Evolutionary conservation across 228 moss, liverwort and hornwort genomes (phyloP), one percentile per base, ranked within the genome.

Genomic region (Sphagnum magellanicum): DNA sequence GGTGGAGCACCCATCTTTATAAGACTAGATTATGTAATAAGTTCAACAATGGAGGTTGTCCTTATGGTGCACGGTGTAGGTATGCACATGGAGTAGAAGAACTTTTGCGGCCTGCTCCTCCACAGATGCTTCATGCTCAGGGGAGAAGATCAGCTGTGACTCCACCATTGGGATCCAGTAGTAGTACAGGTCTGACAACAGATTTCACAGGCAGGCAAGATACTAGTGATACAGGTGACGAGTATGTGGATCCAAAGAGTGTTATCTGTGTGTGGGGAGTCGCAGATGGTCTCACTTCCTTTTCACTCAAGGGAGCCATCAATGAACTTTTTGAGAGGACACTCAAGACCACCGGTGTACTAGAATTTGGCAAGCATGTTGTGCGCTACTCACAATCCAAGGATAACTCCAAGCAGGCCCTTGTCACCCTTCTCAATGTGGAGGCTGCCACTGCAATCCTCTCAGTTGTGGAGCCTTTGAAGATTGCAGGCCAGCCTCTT

Each of bases 271-370:
- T 72, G 16, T 17, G 63, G 11, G 71, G 71, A 10, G 15, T 72
- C 9, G 32, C 53, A 5, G 52, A 57, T 63, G 71, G 71, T 51
- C 4, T 64, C 6, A 63, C 4, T 51, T 50, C 16, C 11, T 51
- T 53, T 49, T 51, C 71, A 11, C 5, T 72, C 9, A 72, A 63
- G 55, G 71, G 64, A 8, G 71, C 71, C 52, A 51, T 72, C 10
- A 72, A 63, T 64, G 71, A 72, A 52, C 63, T 72, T 10, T 64
- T 72, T 52, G 71, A 72, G 50, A 63, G 71, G 32, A 64, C 71
- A 14, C n/a, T 72, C 10, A 52, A 10, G 51, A 52, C 53, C 15
- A 49, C 71, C 4, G 71, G 71, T 51, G 15, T 72, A 15, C 51
- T 72, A 49, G 63, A 72, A 8, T 16, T 13, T 64, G 51, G 64